phyloP scores from a whole-genome alignment of 2,329 filamentous ascomycete species.

The Ambrosiella cleistominuta region DNA sequence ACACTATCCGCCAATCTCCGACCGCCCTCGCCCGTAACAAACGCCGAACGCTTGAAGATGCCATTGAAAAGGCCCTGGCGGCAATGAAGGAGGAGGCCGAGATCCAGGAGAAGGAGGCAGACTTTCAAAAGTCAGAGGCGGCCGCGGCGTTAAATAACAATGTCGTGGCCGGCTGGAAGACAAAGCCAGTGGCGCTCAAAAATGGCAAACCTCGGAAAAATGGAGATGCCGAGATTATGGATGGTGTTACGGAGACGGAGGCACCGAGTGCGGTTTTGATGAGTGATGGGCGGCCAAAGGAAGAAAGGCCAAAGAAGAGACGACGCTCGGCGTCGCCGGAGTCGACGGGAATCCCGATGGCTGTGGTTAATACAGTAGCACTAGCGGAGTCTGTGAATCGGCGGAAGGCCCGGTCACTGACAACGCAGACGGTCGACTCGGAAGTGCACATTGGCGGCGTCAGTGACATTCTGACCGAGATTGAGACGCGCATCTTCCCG shows the following conservation, averaged over 20 bases:
- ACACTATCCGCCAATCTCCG: slow-evolving; percentile 68
- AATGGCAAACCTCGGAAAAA: neutral
- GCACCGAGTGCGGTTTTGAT: slow-evolving; percentile 14
- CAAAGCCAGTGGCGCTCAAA: neutral
- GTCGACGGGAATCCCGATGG: slow-evolving; percentile 1
- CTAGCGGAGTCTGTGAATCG: slow-evolving; percentile 7
- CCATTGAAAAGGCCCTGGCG: slow-evolving; percentile 65
- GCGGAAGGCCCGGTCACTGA: no score
- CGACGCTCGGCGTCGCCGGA: slow-evolving; percentile 13
- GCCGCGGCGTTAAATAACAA: slow-evolving; percentile 26
- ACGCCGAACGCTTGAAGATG: slow-evolving; percentile 66
- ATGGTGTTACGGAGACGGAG: slow-evolving; percentile 12
- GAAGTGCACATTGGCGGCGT: slow-evolving; percentile 19
- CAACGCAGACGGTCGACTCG: slow-evolving; percentile 17
- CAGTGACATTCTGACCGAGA: slow-evolving; percentile 13
- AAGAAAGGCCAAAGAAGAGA: slow-evolving; percentile 21
- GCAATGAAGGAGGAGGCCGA: slow-evolving; percentile 44
- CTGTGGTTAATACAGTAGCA: neutral
- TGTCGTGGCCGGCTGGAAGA: slow-evolving; percentile 25
- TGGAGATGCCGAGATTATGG: neutral
- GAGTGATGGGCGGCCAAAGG: slow-evolving; percentile 19
- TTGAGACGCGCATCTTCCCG: slow-evolving; percentile 10
- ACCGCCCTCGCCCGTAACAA: slow-evolving; percentile 70
- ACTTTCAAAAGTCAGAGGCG: slow-evolving; percentile 14
- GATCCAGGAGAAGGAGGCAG: slow-evolving; percentile 12